Evolutionary conservation across 148 eudicot species (phyloP).

Genomic region (Bassia scoparia): DNA sequence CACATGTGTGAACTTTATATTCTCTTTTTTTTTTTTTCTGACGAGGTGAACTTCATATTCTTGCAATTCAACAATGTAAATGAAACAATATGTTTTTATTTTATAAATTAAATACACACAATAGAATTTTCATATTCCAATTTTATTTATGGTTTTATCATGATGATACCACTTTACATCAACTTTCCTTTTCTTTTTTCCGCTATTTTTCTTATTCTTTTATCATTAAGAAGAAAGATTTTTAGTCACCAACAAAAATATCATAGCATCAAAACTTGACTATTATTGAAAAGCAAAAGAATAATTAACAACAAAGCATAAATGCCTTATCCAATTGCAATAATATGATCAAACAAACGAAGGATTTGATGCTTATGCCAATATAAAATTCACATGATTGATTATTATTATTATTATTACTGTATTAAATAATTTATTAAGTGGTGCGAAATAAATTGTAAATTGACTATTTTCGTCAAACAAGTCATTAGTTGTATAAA

Average conservation of each 20-base stretch:
- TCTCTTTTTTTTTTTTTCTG: too few relatives aligned
- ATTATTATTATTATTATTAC: background rate
- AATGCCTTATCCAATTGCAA: slow-evolving; percentile 15
- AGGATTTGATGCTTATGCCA: slow-evolving; percentile 16
- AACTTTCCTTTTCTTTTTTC: too few relatives aligned
- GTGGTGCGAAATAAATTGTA: slow-evolving; percentile 15
- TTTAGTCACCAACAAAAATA: background rate
- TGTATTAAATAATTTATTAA: background rate
- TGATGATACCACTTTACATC: too few relatives aligned
- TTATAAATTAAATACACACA: too few relatives aligned
- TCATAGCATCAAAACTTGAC: slow-evolving; percentile 1
- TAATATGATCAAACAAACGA: slow-evolving; percentile 15
- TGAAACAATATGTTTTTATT: too few relatives aligned
- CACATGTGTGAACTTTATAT: too few relatives aligned
- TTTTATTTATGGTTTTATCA: too few relatives aligned
- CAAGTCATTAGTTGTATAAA: slow-evolving; percentile 8
- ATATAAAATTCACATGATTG: background rate
- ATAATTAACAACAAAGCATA: slow-evolving; percentile 16
- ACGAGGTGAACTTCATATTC: too few relatives aligned
- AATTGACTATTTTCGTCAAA: slow-evolving; percentile 6
- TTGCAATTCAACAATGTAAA: too few relatives aligned
- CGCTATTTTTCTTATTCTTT: background rate
- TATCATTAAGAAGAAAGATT: background rate
- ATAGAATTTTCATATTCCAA: too few relatives aligned
- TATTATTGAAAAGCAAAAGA: slow-evolving; percentile 10